phyloP scores from a whole-genome alignment of 768 basidiomycete species.

The Kwoniella dendrophila region DNA sequence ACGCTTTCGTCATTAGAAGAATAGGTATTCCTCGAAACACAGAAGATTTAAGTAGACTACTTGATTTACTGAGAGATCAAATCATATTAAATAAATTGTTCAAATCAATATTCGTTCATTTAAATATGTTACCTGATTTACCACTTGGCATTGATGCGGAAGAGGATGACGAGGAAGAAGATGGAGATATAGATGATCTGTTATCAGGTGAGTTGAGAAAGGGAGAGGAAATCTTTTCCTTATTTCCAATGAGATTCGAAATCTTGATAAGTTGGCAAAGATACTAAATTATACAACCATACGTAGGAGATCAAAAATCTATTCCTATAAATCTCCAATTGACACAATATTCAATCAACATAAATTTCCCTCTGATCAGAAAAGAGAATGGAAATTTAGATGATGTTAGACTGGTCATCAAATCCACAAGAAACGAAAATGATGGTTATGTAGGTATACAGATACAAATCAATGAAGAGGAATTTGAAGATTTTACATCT shows the following conservation, averaged over 20 bases:
- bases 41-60: slow-evolving; percentile 11
- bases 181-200: slow-evolving; percentile 17
- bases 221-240: neutral
- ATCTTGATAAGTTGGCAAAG: neutral
- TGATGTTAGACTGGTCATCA: neutral
- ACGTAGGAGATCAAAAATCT: neutral
- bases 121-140: neutral
- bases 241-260: neutral
- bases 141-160: neutral
- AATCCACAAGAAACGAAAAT: neutral
- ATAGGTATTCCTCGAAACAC: slow-evolving; percentile 22
- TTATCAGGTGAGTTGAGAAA: slow-evolving; percentile 17
- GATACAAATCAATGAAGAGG: neutral
- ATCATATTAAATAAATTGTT: slow-evolving; percentile 34
- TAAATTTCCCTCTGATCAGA: neutral
- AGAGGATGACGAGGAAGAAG: slow-evolving; percentile 4
- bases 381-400: neutral
- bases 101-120: slow-evolving; percentile 18
- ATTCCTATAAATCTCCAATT: neutral
- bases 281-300: too few species aligned
- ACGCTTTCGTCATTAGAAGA: slow-evolving; percentile 32
- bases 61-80: slow-evolving; percentile 22
- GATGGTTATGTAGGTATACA: slow-evolving; percentile 4
- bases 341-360: neutral
- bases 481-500: neutral